Evolutionary conservation across 495 filamentous ascomycete genomes (phyloP).

Genomic region (Polyplosphaeria fusca): DNA sequence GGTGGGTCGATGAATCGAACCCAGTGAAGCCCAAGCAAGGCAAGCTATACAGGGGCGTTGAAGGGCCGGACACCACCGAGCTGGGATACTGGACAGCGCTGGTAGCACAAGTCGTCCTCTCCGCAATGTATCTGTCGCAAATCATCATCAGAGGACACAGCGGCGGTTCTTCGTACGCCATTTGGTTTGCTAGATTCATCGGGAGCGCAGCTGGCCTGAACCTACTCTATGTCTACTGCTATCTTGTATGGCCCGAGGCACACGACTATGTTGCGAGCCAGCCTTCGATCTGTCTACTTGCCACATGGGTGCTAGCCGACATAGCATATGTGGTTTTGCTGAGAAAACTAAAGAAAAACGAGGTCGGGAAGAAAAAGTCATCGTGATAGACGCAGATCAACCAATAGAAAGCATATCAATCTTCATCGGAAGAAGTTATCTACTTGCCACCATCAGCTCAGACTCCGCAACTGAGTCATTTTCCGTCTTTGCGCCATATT

Average conservation of each 20-base stretch:
- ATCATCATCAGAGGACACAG: constrained; percentile 42
- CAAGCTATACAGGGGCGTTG: constrained; percentile 41
- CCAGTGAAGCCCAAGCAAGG: constrained; percentile 37
- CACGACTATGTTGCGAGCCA: constrained; percentile 42
- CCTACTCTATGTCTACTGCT: constrained; percentile 37
- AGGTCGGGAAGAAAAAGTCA: too few relatives aligned
- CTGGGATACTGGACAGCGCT: constrained; percentile 44
- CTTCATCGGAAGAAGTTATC: too few relatives aligned
- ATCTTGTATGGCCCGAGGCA: constrained; percentile 46
- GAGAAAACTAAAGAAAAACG: constrained; percentile 34
- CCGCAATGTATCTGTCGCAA: constrained; percentile 40
- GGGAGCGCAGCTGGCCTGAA: constrained; percentile 43
- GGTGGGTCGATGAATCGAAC: constrained; percentile 40
- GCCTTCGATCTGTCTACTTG: constrained; percentile 41
- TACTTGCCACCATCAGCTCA: too few relatives aligned
- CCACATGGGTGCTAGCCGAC: constrained; percentile 40
- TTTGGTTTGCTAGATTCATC: constrained; percentile 40
- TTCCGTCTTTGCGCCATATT: too few relatives aligned
- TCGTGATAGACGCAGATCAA: too few relatives aligned
- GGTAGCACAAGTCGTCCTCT: constrained; percentile 36
- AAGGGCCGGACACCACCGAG: constrained; percentile 47
- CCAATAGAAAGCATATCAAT: too few relatives aligned
- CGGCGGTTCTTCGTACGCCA: constrained; percentile 43
- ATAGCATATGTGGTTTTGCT: constrained; percentile 43
- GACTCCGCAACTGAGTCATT: too few relatives aligned